These are phyloP conservation scores for Ephemerocybe angulata DNA, from an alignment of 768 basidiomycete genomes.

Conservation along the genomic window DNA sequence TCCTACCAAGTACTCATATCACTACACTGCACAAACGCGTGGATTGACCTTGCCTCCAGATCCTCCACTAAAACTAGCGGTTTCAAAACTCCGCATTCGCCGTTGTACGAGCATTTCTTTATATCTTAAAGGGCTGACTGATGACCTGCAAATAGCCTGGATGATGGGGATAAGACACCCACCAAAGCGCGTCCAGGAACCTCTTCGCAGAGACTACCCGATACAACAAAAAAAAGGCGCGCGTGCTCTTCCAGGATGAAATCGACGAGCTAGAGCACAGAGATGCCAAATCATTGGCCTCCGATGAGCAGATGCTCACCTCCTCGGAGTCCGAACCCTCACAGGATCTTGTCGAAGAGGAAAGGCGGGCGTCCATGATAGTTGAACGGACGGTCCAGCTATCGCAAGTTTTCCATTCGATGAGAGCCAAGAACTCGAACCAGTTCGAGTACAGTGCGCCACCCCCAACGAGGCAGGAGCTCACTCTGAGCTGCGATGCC, in stretches of 20 bases:
- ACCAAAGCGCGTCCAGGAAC: background rate
- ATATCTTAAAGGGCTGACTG: too few relatives aligned
- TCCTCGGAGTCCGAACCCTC: background rate
- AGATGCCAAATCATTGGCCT: background rate
- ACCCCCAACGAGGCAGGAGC: slow-evolving; percentile 49
- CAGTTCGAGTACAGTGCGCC: slow-evolving; percentile 43
- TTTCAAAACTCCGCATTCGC: too few relatives aligned
- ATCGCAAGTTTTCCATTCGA: slow-evolving; percentile 26
- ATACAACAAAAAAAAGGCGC: background rate
- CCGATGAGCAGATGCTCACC: too few relatives aligned
- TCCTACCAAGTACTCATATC: background rate
- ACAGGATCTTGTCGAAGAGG: background rate
- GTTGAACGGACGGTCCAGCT: slow-evolving; percentile 21
- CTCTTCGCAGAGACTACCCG: background rate
- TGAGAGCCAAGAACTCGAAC: slow-evolving; percentile 30
- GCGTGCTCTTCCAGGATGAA: background rate
- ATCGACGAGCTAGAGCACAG: background rate
- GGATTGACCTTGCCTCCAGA: too few relatives aligned
- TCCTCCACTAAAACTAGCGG: too few relatives aligned
- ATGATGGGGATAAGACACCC: background rate
- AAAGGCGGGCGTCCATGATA: background rate
- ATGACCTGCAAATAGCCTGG: too few relatives aligned
- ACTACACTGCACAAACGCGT: too few relatives aligned
- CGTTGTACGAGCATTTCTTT: too few relatives aligned
- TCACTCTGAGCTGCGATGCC: slow-evolving; percentile 41